These are phyloP conservation scores for Talaromyces sp. DNA, from an alignment of 2,329 filamentous ascomycete species.

Conservation along the genomic window DNA sequence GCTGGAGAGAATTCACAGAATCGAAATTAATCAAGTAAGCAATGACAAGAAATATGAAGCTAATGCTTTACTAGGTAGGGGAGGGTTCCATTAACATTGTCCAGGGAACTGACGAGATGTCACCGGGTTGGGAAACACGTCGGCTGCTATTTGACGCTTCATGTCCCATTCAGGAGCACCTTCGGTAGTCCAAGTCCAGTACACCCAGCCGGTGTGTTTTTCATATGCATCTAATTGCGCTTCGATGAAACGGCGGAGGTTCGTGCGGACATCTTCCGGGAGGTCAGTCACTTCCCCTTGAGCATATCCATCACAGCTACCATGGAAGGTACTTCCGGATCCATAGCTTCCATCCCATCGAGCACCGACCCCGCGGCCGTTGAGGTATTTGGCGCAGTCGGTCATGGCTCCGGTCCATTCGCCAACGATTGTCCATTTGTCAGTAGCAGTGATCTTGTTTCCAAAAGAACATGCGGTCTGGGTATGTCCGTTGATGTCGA, in stretches of 20 bases:
- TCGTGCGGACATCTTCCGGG: conserved; percentile 29
- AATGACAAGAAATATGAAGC: background rate
- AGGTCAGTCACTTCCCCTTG: conserved; percentile 45
- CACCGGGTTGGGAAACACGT: conserved; percentile 46
- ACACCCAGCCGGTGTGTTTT: conserved; percentile 41
- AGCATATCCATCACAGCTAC: conserved; percentile 51
- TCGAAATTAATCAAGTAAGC: background rate
- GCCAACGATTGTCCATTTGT: conserved; percentile 64
- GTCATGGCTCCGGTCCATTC: conserved; percentile 67
- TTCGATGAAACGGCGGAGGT: conserved; percentile 42
- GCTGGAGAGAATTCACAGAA: background rate
- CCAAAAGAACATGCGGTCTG: conserved; percentile 53
- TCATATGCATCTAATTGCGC: conserved; percentile 45
- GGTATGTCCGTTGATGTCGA: conserved; percentile 51
- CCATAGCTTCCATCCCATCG: conserved; percentile 53
- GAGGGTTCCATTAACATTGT: conserved; percentile 27
- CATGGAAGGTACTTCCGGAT: conserved; percentile 42
- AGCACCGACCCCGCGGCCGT: conserved; percentile 55
- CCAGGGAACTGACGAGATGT: conserved; percentile 29
- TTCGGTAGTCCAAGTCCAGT: conserved; percentile 50
- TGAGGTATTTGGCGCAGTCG: conserved; percentile 50
- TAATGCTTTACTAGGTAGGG: background rate
- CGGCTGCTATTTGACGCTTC: conserved; percentile 37
- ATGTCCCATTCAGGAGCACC: conserved; percentile 47
- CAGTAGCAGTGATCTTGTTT: conserved; percentile 45